Evolutionary conservation across 2,329 filamentous ascomycete species (phyloP), one percentile per base, ranked within the genome.

Genomic region (Aspergillus neoniger): DNA sequence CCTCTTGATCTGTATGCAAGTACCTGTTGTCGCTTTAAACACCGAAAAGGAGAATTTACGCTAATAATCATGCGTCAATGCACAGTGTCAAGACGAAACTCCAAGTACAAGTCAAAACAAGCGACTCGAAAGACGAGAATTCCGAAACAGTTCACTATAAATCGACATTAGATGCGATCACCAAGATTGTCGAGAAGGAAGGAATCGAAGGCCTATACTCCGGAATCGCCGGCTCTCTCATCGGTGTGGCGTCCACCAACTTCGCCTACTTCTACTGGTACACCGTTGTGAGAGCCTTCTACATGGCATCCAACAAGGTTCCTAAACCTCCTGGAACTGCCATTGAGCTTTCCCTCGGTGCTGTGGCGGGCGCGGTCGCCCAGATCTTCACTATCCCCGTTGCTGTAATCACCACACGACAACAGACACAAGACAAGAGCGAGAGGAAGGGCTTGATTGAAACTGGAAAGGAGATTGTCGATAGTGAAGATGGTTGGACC

Each of bases 221-320:
- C 55, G 95, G 95, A 62, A 93, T 99, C 75, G 84, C 87, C 62
- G 93, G 94, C 54, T 88, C 93, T 4, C 82, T 99, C 17, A 80
- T 98, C 55, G 95, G 95, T 57, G 95, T 99, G 38, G 94, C 92
- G 1, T 97, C 93, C 25, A 98, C 94, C 55, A 99, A 99, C 78
- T 99, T 99, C 75, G 95, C 95, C 70, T 99, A 99, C 80, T 99
- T 99, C 76, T 99, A 99, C 81, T 98, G 94, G 93, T 98, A 98
- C 76, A 94, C 92, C 5, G 80, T 95, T 28, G 91, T 97, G 32
- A 88, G 95, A 64, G 87, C 87, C 15, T 77, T 96, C 19, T 98
- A 98, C 76, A 78, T 91, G 66, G 78, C 80, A 17, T 83, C 82
- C 23, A 80, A 79, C 67, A 85, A 85, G 66, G 80, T 85, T 43